Base-by-base conservation (phyloP, 257 asterid species). In the Gynochthodes officinalis region DNA sequence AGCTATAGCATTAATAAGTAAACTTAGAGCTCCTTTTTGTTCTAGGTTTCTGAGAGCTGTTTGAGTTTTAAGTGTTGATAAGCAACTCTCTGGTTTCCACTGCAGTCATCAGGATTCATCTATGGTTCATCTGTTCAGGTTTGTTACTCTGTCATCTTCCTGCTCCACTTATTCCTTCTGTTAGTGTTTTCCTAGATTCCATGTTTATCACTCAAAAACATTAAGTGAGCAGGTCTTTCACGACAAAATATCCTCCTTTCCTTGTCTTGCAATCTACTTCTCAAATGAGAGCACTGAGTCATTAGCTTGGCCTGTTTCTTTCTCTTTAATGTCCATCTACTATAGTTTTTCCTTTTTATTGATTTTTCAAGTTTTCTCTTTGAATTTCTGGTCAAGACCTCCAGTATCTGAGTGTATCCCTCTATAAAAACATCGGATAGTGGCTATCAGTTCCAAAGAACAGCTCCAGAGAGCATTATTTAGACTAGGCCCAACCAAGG, bases 1-100 rank as follows among this genome's bases (percentile, higher is more conserved):
- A 69, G 60, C 71, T 76, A 55, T 61, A 67, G 48, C 50, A 64
- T 40, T 37, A 35, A 66, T 59, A 66, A 67, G 73, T 35, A 68
- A 48, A 73, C 82, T 74, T 74, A 78, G 81, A 80, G 75, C 55
- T 78, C 64, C 72, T 78, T 64, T 75, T 54, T 72, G 72, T 70
- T 72, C 80, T 84, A 79, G 84, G 86, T 78, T 73, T 40, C 46
- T 70, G 69, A 84, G 74, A 72, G 76, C 75, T 53, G 76, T 80
- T 70, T 75, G 80, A 81, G 75, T 79, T 72, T 66, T 64, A 60
- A 73, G 73, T 78, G 62, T 76, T 69, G 71, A 52, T 80, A 75
- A 72, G 67, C 77, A 76, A 72, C 73, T 73, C 43, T 50, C 64
- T 75, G 80, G 78, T 67, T 48, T 73, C 59, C 49, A 40, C 42